A percentile compares a stretch with the other conserved stretches of the same genome.
phyloP scores from a whole-genome alignment of 257 asterid species.

The Nicotiana otophora region DNA sequence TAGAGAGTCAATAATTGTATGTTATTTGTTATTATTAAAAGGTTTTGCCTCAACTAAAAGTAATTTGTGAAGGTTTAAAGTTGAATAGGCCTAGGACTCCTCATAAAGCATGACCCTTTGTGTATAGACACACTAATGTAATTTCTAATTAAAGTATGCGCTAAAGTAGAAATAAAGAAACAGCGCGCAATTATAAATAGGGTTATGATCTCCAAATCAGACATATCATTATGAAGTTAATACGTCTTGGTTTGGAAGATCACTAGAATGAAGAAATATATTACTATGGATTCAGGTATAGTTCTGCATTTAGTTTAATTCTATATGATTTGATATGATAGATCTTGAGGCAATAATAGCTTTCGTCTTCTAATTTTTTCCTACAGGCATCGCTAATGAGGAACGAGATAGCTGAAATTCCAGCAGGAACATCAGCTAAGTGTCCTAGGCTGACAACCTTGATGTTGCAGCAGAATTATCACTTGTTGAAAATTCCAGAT shows the following conservation, averaged over 20 bases:
- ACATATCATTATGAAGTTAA: background rate
- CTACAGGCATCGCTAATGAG: slow-evolving; percentile 23
- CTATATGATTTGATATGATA: background rate
- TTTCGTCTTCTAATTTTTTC: background rate
- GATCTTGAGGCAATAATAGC: background rate
- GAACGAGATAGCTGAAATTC: slow-evolving; percentile 16
- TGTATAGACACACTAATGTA: background rate
- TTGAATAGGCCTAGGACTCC: background rate
- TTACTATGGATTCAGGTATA: background rate
- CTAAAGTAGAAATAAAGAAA: background rate
- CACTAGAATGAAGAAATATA: background rate
- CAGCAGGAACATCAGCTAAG: slow-evolving; percentile 12
- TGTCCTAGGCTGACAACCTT: slow-evolving; percentile 29
- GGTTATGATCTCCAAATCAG: background rate
- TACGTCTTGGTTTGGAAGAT: background rate
- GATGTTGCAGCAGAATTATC: slow-evolving; percentile 20
- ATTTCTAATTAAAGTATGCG: background rate
- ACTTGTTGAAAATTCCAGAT: slow-evolving; percentile 24
- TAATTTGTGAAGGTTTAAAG: background rate
- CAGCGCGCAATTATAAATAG: background rate
- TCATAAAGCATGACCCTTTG: background rate
- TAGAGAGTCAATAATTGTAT: too few species aligned
- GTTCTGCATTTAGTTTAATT: background rate
- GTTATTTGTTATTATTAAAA: background rate
- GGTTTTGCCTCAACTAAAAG: background rate